A percentile compares a stretch with the other conserved stretches of the same genome.
These are phyloP conservation scores for Mucor ambiguus DNA, from an alignment of 371 early-diverging fungal genomes.

Conservation along the genomic window DNA sequence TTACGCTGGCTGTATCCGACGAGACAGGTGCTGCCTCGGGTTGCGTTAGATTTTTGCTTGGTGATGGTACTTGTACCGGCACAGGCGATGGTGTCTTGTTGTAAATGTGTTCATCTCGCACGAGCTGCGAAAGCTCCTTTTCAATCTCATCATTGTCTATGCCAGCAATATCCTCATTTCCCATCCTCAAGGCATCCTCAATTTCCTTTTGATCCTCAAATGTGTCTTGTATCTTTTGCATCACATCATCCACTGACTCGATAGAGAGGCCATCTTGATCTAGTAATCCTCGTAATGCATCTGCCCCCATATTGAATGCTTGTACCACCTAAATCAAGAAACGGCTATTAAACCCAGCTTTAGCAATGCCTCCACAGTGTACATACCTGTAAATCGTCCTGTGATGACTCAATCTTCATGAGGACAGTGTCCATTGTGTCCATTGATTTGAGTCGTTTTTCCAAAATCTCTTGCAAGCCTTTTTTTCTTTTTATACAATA, in stretches of 20 bases:
- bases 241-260: conserved; percentile 48
- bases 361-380: neutral
- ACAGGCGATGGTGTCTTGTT: conserved; percentile 1
- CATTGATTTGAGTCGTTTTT: conserved; percentile 49
- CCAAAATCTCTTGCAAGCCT: conserved; percentile 39
- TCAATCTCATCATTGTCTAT: conserved; percentile 49
- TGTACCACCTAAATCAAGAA: conserved; percentile 44
- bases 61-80: conserved; percentile 8
- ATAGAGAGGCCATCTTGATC: conserved; percentile 37
- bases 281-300: conserved; percentile 44
- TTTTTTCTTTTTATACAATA: conserved; percentile 53
- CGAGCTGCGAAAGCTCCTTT: conserved; percentile 44
- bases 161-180: conserved; percentile 25
- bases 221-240: conserved; percentile 49
- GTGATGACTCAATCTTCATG: conserved; percentile 54
- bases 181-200: conserved; percentile 49
- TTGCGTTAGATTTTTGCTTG: neutral
- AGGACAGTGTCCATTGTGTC: conserved; percentile 59
- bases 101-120: conserved; percentile 4
- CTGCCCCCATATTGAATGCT: conserved; percentile 58
- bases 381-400: conserved; percentile 58
- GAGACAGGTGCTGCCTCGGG: conserved; percentile 8
- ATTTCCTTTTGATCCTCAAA: conserved; percentile 60
- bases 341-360: neutral
- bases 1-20: neutral